Conservation (phyloP, 108 stramenopile genomes). For the Skeletonema potamos region DNA sequence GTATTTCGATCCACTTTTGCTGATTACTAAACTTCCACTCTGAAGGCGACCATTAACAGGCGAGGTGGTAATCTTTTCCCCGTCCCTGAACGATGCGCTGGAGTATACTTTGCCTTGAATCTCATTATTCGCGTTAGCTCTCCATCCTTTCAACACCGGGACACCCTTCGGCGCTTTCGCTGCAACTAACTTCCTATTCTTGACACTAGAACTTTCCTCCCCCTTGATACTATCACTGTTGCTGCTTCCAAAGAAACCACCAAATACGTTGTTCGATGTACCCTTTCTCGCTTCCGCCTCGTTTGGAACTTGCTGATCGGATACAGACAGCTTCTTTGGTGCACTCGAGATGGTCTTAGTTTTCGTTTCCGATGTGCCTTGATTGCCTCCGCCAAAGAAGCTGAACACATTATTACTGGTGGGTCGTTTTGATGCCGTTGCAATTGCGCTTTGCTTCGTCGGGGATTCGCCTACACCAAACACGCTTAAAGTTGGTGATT, state of each 20-base stretch:
- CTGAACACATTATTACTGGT: neutral
- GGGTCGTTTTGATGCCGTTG: no score
- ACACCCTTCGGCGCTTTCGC: constrained; percentile 6
- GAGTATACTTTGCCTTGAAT: neutral
- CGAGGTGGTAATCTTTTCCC: constrained; percentile 15
- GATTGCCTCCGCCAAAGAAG: neutral
- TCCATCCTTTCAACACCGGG: constrained; percentile 9
- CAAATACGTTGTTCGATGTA: neutral
- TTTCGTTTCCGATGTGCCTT: neutral
- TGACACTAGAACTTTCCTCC: neutral
- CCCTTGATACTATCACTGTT: neutral
- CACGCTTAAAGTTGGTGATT: neutral
- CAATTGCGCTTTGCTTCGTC: neutral
- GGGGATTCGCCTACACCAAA: neutral
- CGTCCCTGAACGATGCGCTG: neutral
- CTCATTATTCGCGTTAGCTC: neutral
- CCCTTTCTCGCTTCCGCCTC: neutral
- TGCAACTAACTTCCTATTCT: neutral
- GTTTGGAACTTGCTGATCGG: neutral
- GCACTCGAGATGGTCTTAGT: neutral
- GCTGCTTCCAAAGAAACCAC: neutral
- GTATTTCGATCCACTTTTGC: neutral
- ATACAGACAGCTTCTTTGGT: neutral
- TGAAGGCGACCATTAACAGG: neutral
- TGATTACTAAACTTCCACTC: neutral